A percentile compares a stretch with the other conserved stretches of the same genome.
Conservation (phyloP, 192 early-diverging fungal species). For the Rhizophagus clarus region DNA sequence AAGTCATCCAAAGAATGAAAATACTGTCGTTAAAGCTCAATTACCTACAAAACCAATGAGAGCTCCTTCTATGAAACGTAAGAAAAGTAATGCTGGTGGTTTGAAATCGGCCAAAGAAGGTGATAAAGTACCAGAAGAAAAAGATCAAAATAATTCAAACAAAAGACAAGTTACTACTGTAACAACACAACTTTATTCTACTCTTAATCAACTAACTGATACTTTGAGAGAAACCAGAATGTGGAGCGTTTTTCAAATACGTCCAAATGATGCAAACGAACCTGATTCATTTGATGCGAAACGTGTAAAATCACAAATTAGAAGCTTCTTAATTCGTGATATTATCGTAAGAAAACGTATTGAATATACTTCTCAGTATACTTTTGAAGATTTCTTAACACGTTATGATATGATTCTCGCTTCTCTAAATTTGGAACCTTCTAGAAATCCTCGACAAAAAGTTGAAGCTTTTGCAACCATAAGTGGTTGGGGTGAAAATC, state of each 20-base stretch:
- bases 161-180: conserved; percentile 52
- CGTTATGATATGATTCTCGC: conserved; percentile 67
- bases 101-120: conserved; percentile 31
- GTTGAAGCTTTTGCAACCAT: conserved; percentile 43
- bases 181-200: conserved; percentile 60
- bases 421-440: conserved; percentile 35
- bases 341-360: conserved; percentile 62
- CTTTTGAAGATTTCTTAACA: conserved; percentile 70
- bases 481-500: conserved; percentile 53
- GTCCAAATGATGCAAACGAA: conserved; percentile 62
- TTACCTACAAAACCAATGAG: conserved; percentile 71
- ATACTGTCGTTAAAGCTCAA: conserved; percentile 75
- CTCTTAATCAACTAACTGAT: conserved; percentile 76
- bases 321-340: conserved; percentile 69
- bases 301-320: conserved; percentile 70
- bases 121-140: conserved; percentile 27
- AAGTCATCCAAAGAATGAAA: conserved; percentile 71
- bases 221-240: conserved; percentile 75
- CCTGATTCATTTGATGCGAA: conserved; percentile 58
- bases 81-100: conserved; percentile 35
- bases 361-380: conserved; percentile 73
- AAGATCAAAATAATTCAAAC: conserved; percentile 36
- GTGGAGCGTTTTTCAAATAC: conserved; percentile 85
- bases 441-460: conserved; percentile 33
- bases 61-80: conserved; percentile 65